Base-by-base conservation (phyloP, 2,329 filamentous ascomycete species). In the Salinomyces thailandicus region DNA sequence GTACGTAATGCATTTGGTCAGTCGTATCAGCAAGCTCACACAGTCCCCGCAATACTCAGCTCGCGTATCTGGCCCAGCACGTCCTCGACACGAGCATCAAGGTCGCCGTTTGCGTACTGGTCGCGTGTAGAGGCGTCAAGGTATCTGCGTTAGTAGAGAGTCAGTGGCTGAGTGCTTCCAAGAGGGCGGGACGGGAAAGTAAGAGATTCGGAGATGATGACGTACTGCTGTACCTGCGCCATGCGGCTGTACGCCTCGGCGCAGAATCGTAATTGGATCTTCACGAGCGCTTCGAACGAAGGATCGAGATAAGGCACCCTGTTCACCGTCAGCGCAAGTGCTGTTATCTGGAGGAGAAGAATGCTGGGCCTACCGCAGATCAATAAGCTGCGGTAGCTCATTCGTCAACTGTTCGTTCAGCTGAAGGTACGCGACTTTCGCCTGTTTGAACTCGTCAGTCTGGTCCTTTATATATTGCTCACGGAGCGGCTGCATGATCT, bases 191-290 rank as follows among this genome's bases (percentile, higher is more conserved):
- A 32, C 7, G 18, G 17, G 30, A 7, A 19, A 32, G 5, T 17
- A 32, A 5, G 8, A 15, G 12, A 34, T 5, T 8, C 11, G 8
- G 12, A 24, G 13, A 38, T 13, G 13, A 35, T 17, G 22, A 47
- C 47, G 60, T 95, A 96, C 66, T 98, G 91, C 67, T 98, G 91
- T 39, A 98, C 93, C 67, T 98, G 93, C 17, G 93, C 91, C 91
- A 98, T 98, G 32, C 91, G 74, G 44, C 80, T 87, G 63, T 98
- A 98, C 2, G 91, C 91, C 66, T 98, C 91, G 5, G 93, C 91
- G 55, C 93, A 98, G 68, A 98, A 98, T 24, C 91, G 75, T 53
- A 98, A 63, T 67, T 98, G 91, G 49, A 98, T 98, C 71, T 98
- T 98, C 60, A 98, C 91, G 35, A 98, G 77, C 0, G 93, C 91